phyloP scores from a whole-genome alignment of 768 basidiomycete genomes.

The Hericium rajendrae region DNA sequence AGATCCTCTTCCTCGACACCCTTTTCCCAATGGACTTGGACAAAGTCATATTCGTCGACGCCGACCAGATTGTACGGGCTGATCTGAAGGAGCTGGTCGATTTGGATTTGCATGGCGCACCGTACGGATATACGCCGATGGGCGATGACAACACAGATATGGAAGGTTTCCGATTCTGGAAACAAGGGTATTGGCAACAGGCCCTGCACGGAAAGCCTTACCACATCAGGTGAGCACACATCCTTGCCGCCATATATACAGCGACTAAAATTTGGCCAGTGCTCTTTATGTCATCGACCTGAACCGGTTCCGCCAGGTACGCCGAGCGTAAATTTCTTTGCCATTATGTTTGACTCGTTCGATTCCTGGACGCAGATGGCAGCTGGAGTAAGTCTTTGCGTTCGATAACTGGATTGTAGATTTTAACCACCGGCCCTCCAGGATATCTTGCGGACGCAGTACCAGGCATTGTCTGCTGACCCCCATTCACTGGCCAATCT shows the following conservation, averaged over 20 bases:
- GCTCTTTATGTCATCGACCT: slow-evolving; percentile 95
- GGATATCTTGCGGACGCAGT: slow-evolving; percentile 87
- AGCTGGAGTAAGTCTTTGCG: slow-evolving; percentile 38
- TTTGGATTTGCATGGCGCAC: slow-evolving; percentile 83
- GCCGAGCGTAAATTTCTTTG: slow-evolving; percentile 10
- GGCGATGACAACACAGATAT: slow-evolving; percentile 90
- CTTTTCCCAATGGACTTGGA: slow-evolving; percentile 98
- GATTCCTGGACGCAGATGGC: slow-evolving; percentile 31
- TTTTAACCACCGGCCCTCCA: slow-evolving; percentile 15
- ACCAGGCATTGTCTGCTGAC: slow-evolving; percentile 90
- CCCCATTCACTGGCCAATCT: slow-evolving; percentile 90
- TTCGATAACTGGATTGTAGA: not conserved
- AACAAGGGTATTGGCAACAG: slow-evolving; percentile 91
- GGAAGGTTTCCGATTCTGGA: slow-evolving; percentile 99
- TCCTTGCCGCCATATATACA: not conserved
- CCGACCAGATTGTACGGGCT: slow-evolving; percentile 94
- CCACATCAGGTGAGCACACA: slow-evolving; percentile 73
- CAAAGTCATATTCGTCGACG: slow-evolving; percentile 98
- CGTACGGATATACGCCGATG: slow-evolving; percentile 97
- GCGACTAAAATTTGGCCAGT: slow-evolving; percentile 28
- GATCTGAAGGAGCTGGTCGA: slow-evolving; percentile 94
- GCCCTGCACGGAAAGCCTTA: slow-evolving; percentile 79
- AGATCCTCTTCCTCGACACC: slow-evolving; percentile 97
- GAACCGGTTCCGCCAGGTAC: slow-evolving; percentile 84
- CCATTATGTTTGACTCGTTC: not conserved